Conservation (phyloP, 768 basidiomycete species). For the Hysterangium stoloniferum region DNA sequence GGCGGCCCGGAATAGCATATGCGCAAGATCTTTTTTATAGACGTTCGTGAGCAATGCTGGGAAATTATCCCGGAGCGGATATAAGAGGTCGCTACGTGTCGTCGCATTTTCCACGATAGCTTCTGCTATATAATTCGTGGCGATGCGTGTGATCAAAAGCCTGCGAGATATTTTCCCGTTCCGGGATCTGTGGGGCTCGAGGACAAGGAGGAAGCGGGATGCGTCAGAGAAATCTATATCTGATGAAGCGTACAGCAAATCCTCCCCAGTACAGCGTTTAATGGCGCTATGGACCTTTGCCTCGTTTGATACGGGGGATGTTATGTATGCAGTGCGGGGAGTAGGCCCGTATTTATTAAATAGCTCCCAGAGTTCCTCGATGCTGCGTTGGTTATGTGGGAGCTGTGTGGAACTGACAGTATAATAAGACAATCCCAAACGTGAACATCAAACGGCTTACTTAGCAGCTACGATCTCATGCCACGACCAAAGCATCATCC, state of each 20-base stretch:
- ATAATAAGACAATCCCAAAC: background rate
- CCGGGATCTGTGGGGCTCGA: background rate
- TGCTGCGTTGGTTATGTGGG: background rate
- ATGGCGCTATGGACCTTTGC: background rate
- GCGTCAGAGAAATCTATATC: background rate
- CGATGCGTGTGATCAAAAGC: background rate
- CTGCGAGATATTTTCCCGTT: background rate
- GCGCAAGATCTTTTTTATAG: background rate
- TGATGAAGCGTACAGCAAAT: background rate
- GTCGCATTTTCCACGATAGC: background rate
- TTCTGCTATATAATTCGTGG: background rate
- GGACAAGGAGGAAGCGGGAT: background rate
- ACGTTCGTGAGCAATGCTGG: background rate
- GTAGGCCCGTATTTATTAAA: background rate
- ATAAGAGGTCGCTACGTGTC: background rate
- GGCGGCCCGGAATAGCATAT: background rate
- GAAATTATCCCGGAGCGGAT: background rate
- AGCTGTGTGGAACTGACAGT: background rate
- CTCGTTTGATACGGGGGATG: background rate
- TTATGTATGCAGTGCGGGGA: background rate
- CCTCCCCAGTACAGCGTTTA: background rate
- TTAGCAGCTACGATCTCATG: background rate
- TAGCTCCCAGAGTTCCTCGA: background rate
- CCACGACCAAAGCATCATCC: constrained; percentile 2
- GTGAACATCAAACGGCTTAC: background rate